These are phyloP conservation scores for Geotrichum europaeum DNA, from an alignment of 1,139 yeast species.

Conservation along the genomic window DNA sequence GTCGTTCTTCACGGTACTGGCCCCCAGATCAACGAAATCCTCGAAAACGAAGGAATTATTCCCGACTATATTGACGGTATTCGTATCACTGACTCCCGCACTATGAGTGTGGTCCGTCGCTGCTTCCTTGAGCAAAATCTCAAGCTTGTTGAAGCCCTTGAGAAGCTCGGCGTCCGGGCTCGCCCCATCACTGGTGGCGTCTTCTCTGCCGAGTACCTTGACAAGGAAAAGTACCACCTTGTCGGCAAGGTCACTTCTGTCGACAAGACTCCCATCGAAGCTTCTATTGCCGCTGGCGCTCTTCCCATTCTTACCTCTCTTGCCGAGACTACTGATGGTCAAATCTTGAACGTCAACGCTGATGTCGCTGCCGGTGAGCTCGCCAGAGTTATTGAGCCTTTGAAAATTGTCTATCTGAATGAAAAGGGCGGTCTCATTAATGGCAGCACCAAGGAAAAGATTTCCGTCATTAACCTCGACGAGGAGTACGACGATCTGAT, in stretches of 20 bases:
- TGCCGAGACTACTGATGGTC: slow-evolving; percentile 96
- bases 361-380: slow-evolving; percentile 98
- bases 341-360: slow-evolving; percentile 92
- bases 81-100: slow-evolving; percentile 87
- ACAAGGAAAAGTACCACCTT: slow-evolving; percentile 81
- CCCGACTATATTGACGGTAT: slow-evolving; percentile 96
- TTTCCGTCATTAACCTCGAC: slow-evolving; percentile 84
- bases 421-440: slow-evolving; percentile 97
- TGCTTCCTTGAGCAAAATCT: slow-evolving; percentile 94
- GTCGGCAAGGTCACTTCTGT: slow-evolving; percentile 88
- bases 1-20: slow-evolving; percentile 98
- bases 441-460: slow-evolving; percentile 86
- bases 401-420: slow-evolving; percentile 89
- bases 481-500: slow-evolving; percentile 89
- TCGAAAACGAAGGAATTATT: slow-evolving; percentile 91
- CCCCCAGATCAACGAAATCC: slow-evolving; percentile 91
- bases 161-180: slow-evolving; percentile 94
- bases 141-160: slow-evolving; percentile 90
- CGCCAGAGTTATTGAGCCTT: slow-evolving; percentile 93
- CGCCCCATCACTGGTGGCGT: slow-evolving; percentile 99
- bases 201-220: slow-evolving; percentile 87
- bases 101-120: slow-evolving; percentile 93
- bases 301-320: slow-evolving; percentile 91
- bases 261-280: slow-evolving; percentile 86
- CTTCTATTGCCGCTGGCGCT: slow-evolving; percentile 93